Evolutionary conservation across 2,329 filamentous ascomycete genomes (phyloP).

Genomic region (Fusarium marasasianum): DNA sequence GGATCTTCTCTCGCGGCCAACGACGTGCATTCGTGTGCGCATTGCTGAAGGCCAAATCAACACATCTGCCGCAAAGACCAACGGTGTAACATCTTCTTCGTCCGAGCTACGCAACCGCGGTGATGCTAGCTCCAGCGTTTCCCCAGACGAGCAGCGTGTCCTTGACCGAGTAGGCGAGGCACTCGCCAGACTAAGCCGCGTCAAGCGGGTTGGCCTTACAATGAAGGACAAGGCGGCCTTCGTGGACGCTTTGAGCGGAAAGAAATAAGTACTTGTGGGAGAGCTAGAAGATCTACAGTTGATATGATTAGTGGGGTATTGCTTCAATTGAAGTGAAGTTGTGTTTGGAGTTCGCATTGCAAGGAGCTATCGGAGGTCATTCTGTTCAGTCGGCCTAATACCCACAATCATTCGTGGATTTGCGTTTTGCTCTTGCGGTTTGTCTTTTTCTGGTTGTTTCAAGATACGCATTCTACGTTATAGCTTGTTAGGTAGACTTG

Average conservation of each 20-base stretch:
- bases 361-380: constrained; percentile 34
- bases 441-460: background rate
- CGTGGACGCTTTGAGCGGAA: constrained; percentile 70
- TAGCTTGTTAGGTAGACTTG: constrained; percentile 22
- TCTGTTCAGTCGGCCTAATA: constrained; percentile 16
- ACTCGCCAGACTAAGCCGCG: constrained; percentile 84
- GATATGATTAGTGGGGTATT: background rate
- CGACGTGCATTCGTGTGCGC: constrained; percentile 88
- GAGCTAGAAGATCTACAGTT: background rate
- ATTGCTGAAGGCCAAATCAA: constrained; percentile 81
- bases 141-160: constrained; percentile 71
- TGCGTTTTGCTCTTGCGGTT: background rate
- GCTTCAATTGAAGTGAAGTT: background rate
- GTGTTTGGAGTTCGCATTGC: constrained; percentile 36
- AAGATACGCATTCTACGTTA: background rate
- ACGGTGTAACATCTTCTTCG: constrained; percentile 46
- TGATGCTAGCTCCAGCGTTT: constrained; percentile 48
- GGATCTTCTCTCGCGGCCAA: constrained; percentile 84
- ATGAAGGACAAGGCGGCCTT: constrained; percentile 86
- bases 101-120: constrained; percentile 44
- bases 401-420: constrained; percentile 20
- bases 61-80: constrained; percentile 51
- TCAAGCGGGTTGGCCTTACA: constrained; percentile 87
- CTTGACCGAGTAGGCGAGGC: constrained; percentile 85
- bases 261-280: constrained; percentile 35